Base-by-base conservation (phyloP, 345 rosid genomes). In the Boechera retrofracta region DNA sequence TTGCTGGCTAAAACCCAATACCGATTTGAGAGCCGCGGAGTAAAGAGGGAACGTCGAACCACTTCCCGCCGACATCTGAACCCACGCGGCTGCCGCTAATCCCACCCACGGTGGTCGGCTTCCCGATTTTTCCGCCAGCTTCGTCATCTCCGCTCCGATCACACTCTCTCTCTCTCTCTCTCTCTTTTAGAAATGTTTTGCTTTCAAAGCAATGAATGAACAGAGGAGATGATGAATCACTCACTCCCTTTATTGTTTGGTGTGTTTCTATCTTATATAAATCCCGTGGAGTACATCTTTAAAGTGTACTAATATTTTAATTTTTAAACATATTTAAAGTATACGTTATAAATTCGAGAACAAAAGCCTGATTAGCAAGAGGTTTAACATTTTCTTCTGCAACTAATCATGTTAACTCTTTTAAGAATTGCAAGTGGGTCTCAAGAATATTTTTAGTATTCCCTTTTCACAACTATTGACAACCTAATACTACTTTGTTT, bases 81-180 rank as follows among this genome's bases (percentile, higher is more conserved):
- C 89, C 98, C 99, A 93, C 0, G 89, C 85, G 6, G 99, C 99
- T 0, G 99, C 98, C 0, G 94, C 96, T 24, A 93, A 83, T 0
- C 98, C 97, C 54, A 93, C 91, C 99, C 99, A 95, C 2, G 99
- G 99, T 9, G 99, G 98, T 72, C 97, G 84, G 72, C 91, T 95
- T 44, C 98, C 98, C 2, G 84, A 82, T 81, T 92, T 95, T 4
- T 89, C 83, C 42, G 74, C 87, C 21, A 70, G 76, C 18, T 64
- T 88, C 51, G 80, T 76, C 92, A 88, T 85, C 57, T 73, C 81
- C 67, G 76, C 69, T 56, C 62, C n/a, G 15, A 36, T 36, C 41
- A 2, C 39, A 58, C 48, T 32, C 55, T 26, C 15, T 8, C 55
- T 57, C 31, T 39, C 58, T 32, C 64, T 57, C 55, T 12, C 7